Percentiles rank a stretch among this genome's conserved stretches.
phyloP scores from a whole-genome alignment of 805 yeast genomes.

The Kuraishia capsulata region DNA sequence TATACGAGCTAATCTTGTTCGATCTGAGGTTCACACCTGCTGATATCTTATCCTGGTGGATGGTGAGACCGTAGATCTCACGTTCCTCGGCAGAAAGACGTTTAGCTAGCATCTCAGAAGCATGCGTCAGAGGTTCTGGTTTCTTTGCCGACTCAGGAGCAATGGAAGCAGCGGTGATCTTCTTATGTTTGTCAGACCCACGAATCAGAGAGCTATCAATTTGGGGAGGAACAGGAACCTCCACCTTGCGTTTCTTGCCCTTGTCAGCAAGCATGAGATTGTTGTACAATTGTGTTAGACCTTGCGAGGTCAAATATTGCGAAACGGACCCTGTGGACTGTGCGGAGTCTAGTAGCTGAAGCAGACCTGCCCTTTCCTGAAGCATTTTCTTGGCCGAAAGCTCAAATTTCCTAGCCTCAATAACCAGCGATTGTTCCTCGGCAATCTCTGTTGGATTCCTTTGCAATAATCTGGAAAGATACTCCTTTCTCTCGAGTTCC shows the following conservation, averaged over 20 bases:
- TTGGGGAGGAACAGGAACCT: constrained; percentile 48
- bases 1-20: constrained; percentile 64
- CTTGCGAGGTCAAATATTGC: constrained; percentile 78
- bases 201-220: constrained; percentile 11
- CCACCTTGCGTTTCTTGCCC: constrained; percentile 43
- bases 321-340: constrained; percentile 66
- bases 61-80: constrained; percentile 72
- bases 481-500: constrained; percentile 74
- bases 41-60: constrained; percentile 62
- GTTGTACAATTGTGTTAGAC: constrained; percentile 78
- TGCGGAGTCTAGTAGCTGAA: constrained; percentile 81
- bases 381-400: constrained; percentile 85
- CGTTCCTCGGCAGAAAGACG: constrained; percentile 70
- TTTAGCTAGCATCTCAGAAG: constrained; percentile 31
- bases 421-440: constrained; percentile 89
- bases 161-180: neutral
- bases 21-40: constrained; percentile 85
- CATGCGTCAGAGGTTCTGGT: constrained; percentile 7
- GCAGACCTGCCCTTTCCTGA: constrained; percentile 68
- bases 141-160: neutral
- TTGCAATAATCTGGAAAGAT: constrained; percentile 64
- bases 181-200: neutral
- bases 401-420: constrained; percentile 89
- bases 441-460: constrained; percentile 96
- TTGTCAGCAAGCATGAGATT: constrained; percentile 65